phyloP scores from a whole-genome alignment of 108 stramenopile genomes.

The Asterionellopsis glacialis region DNA sequence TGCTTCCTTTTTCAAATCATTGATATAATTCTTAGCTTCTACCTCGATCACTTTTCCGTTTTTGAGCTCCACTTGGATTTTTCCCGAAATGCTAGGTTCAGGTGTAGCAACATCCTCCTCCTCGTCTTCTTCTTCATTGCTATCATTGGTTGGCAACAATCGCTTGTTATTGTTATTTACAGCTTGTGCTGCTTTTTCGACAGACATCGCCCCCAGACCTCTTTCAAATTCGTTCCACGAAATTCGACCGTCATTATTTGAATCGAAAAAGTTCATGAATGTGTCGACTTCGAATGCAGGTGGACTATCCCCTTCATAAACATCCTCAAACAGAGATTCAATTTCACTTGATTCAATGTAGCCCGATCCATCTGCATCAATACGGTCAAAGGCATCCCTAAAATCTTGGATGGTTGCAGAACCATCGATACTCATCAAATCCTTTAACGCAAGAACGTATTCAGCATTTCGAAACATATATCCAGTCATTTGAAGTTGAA shows the following conservation, averaged over 20 bases:
- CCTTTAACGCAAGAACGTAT: conserved; percentile 83
- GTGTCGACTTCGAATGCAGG: conserved; percentile 72
- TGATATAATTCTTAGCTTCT: conserved; percentile 83
- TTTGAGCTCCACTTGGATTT: conserved; percentile 71
- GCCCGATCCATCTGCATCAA: conserved; percentile 73
- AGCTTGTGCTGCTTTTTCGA: conserved; percentile 12
- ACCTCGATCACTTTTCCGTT: conserved; percentile 75
- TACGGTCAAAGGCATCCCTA: conserved; percentile 65
- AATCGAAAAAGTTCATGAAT: conserved; percentile 85
- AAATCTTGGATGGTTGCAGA: conserved; percentile 69
- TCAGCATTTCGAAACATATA: conserved; percentile 88
- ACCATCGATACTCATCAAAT: conserved; percentile 62
- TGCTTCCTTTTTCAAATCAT: conserved; percentile 73
- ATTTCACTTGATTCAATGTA: conserved; percentile 72
- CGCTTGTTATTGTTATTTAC: conserved; percentile 6
- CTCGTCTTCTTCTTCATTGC: conserved; percentile 24
- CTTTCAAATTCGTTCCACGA: conserved; percentile 84
- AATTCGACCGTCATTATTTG: conserved; percentile 74
- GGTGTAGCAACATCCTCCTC: conserved; percentile 26
- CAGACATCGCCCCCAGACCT: conserved; percentile 58
- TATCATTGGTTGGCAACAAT: conserved; percentile 13
- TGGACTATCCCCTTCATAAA: conserved; percentile 42
- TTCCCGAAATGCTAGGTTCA: conserved; percentile 41
- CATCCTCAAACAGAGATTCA: conserved; percentile 54
- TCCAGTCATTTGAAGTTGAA: conserved; percentile 88